A percentile compares a stretch with the other conserved stretches of the same genome.
Conservation (phyloP, 2,329 filamentous ascomycete genomes). For the Chrysosporium keratinophilum region DNA sequence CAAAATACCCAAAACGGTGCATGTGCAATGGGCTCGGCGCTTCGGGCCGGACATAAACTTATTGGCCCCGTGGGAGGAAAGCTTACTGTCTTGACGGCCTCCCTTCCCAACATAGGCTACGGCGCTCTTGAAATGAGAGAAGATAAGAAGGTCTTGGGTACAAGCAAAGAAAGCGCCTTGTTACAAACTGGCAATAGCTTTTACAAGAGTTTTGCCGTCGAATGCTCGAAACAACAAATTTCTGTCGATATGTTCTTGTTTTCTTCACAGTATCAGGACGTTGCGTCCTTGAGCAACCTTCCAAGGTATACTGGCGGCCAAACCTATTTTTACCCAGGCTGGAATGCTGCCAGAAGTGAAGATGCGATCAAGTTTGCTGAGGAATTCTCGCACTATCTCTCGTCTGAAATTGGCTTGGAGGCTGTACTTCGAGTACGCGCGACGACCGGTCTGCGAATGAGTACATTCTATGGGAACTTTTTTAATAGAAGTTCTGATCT, state of each 20-base stretch:
- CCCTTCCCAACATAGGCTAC: constrained; percentile 77
- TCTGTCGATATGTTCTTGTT: constrained; percentile 98
- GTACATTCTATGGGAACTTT: constrained; percentile 97
- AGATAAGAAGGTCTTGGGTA: constrained; percentile 91
- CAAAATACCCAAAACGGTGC: constrained; percentile 79
- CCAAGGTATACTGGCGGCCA: constrained; percentile 94
- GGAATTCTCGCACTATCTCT: constrained; percentile 95
- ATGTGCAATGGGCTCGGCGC: constrained; percentile 89
- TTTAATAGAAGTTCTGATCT: constrained; percentile 97
- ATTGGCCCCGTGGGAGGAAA: constrained; percentile 92
- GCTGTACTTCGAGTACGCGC: constrained; percentile 91
- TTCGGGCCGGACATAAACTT: constrained; percentile 88
- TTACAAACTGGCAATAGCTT: constrained; percentile 91
- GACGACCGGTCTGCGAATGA: constrained; percentile 90
- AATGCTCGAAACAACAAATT: constrained; percentile 97
- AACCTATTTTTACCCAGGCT: constrained; percentile 96
- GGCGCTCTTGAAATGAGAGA: constrained; percentile 89
- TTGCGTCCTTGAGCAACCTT: constrained; percentile 88
- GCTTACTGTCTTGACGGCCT: constrained; percentile 81
- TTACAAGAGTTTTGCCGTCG: constrained; percentile 98
- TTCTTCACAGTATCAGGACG: constrained; percentile 92
- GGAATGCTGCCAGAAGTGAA: constrained; percentile 87
- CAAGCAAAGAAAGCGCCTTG: constrained; percentile 77
- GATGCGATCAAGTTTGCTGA: constrained; percentile 96
- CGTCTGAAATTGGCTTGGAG: constrained; percentile 88